Evolutionary conservation across 2,329 filamentous ascomycete genomes (phyloP), one percentile per base, ranked within the genome.

Genomic region (Alternaria metachromatica): DNA sequence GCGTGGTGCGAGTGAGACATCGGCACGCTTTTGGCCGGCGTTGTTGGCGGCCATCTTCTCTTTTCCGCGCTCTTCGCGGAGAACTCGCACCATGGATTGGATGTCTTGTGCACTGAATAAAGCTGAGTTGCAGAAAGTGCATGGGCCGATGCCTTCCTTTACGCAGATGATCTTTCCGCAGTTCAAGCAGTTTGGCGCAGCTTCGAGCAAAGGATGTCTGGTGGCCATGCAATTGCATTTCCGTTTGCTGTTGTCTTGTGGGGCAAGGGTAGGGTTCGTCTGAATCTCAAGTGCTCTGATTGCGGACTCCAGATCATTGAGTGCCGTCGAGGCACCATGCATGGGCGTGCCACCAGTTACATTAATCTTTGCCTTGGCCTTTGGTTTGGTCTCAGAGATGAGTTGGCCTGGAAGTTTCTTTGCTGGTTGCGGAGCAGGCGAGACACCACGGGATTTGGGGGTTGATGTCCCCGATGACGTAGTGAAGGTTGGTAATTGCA

Each of bases 131-230:
- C 96, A 99, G 76, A 92, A 97, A 0, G 95, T 97, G 79, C 96
- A 99, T 0, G 95, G 95, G 0, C 95, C 95, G 1, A 98, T 85
- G 0, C 96, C 96, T 80, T 99, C 94, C 74, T 96, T 94, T 23
- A 97, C 89, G 78, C 96, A 99, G 58, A 98, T 90, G 12, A 99
- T 93, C 78, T 98, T 98, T 63, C 96, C 96, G 73, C 96, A 99
- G 48, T 87, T 90, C 15, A 96, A 83, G 77, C 96, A 99, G 78
- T 98, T 99, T 1, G 96, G 96, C 0, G 94, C 94, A 0, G 95
- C 94, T n/a, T 88, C 88, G 48, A 97, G 90, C 3, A 98, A 87
- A 1, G 95, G 92, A 78, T 99, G 96, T 2, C 92, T 88, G 0
- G 92, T 89, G 0, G 92, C 96, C 74, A 96, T 93, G 79, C 96